Evolutionary conservation across 2,329 filamentous ascomycete species (phyloP).

Genomic region (Daldinia sp.): DNA sequence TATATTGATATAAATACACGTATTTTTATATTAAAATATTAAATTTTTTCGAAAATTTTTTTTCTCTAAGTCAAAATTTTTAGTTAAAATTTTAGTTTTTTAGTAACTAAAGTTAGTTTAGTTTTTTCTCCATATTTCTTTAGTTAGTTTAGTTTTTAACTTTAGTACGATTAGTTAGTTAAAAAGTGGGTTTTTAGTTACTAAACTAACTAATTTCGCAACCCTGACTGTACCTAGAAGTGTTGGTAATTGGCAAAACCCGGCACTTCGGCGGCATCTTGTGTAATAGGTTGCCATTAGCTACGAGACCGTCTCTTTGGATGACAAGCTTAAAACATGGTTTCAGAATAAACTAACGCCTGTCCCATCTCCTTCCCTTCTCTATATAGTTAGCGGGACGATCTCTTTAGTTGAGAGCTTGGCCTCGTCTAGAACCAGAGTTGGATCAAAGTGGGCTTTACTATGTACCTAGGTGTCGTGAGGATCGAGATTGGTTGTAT

Average conservation of each 20-base stretch:
- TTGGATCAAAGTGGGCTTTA: constrained; percentile 1
- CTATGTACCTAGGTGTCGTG: not conserved
- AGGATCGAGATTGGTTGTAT: constrained; percentile 22
- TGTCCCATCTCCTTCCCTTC: constrained; percentile 14
- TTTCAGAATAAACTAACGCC: constrained; percentile 1
- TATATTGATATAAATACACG: too few species aligned
- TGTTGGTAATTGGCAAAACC: constrained; percentile 11
- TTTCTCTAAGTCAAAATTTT: too few species aligned
- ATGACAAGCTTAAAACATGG: not conserved
- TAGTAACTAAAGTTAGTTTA: too few species aligned
- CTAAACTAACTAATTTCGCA: too few species aligned
- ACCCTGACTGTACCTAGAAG: not conserved
- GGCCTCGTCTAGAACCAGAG: constrained; percentile 13
- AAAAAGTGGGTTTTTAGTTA: too few species aligned
- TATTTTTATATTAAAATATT: too few species aligned
- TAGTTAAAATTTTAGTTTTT: too few species aligned
- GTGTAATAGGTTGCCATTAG: constrained; percentile 35
- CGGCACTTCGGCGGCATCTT: constrained; percentile 34
- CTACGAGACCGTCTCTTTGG: constrained; percentile 23
- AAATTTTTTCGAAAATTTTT: too few species aligned
- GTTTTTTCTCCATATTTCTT: too few species aligned
- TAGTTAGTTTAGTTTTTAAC: too few species aligned
- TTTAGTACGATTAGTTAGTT: too few species aligned
- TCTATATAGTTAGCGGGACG: constrained; percentile 30
- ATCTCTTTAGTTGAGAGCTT: constrained; percentile 27